Base-by-base conservation (phyloP, 2,329 filamentous ascomycete genomes). In the Ilyonectria destructans region DNA sequence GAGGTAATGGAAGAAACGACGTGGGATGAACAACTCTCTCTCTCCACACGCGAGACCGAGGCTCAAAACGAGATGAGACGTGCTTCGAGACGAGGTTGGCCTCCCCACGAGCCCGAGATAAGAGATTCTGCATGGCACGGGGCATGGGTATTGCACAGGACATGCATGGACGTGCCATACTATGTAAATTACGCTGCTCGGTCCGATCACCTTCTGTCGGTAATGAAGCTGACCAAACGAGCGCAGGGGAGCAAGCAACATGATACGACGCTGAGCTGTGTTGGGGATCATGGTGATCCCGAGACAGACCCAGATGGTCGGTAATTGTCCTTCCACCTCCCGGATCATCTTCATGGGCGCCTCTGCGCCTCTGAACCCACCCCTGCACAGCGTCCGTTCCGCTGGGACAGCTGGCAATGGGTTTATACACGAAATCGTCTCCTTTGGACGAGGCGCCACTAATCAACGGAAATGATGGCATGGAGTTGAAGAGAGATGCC, bases 231-330 rank as follows among this genome's bases (percentile, higher is more conserved):
- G 35, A 43, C 54, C 7, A 29, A 17, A 43, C n/a, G 51, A 29
- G 31, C 52, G 4, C 6, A 26, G 52, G n/a, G 31, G n/a, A 51
- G 60, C 31, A 40, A 37, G 58, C 31, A 15, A 15, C 48, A 40
- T 40, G 60, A 57, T 63, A 43, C 52, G 60, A 51, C 52, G 52
- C 52, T 57, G 60, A 15, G 21, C 21, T 49, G 15, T 29, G 49
- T 31, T 51, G 33, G 52, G n/a, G 51, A 40, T 62, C 52, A 49
- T 49, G 60, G 31, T 49, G 51, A 56, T 55, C 52, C 49, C 49
- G 31, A 52, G 46, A 23, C 31, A 40, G 52, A 57, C 35, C 52
- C 60, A 62, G 60, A 56, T 37, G 60, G 52, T 33, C 59, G 59
- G 59, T 33, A 62, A 46, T 46, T 49, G 48, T 29, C 12, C 21